A percentile compares a stretch with the other conserved stretches of the same genome.
Evolutionary conservation across 2,329 filamentous ascomycete genomes (phyloP).

Genomic region (Pseudogymnoascus sp.): DNA sequence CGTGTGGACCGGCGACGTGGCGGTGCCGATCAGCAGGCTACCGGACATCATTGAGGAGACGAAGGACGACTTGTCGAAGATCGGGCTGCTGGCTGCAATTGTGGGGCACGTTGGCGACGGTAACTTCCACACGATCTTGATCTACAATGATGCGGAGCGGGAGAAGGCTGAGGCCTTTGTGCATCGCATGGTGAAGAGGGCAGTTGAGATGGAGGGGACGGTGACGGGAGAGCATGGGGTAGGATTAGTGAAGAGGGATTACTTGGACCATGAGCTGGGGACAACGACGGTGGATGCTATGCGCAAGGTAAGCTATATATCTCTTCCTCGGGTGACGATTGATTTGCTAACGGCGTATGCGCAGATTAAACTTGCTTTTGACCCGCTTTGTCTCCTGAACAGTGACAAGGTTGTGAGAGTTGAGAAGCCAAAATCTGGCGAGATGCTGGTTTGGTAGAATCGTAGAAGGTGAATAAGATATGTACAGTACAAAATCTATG

Average conservation of each 20-base stretch:
- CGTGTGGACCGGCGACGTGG: slow-evolving; percentile 82
- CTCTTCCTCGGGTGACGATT: not conserved
- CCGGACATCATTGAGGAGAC: slow-evolving; percentile 73
- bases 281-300: slow-evolving; percentile 70
- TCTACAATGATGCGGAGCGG: slow-evolving; percentile 62
- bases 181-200: slow-evolving; percentile 78
- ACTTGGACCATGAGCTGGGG: slow-evolving; percentile 71
- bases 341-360: not conserved
- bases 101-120: slow-evolving; percentile 70
- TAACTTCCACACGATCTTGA: slow-evolving; percentile 64
- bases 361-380: slow-evolving; percentile 72
- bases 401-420: slow-evolving; percentile 62
- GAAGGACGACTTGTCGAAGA: slow-evolving; percentile 51
- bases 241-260: slow-evolving; percentile 77
- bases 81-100: slow-evolving; percentile 53
- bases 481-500: not conserved
- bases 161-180: slow-evolving; percentile 62
- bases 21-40: slow-evolving; percentile 68
- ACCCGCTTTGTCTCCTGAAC: slow-evolving; percentile 61
- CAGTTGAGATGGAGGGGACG: slow-evolving; percentile 77
- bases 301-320: slow-evolving; percentile 56
- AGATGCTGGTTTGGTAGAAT: slow-evolving; percentile 39
- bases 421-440: slow-evolving; percentile 44
- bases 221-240: slow-evolving; percentile 82
- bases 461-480: not conserved